A percentile compares a stretch with the other conserved stretches of the same genome.
Evolutionary conservation across 345 rosid genomes (phyloP).

Genomic region (Salix viminalis): DNA sequence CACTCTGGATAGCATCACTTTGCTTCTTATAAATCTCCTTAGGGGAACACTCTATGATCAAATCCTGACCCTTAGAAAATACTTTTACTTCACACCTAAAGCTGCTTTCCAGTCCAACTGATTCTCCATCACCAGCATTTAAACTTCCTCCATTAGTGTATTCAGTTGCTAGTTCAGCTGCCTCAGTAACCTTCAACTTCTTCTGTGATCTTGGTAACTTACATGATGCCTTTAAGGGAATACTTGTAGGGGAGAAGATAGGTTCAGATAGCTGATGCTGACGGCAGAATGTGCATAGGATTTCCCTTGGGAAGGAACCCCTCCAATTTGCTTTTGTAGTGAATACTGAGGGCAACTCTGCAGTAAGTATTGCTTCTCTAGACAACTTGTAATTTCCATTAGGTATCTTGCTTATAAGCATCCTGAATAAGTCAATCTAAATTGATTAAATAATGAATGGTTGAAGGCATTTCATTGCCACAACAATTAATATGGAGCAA

Average conservation of each 20-base stretch:
- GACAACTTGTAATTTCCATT: conserved; percentile 79
- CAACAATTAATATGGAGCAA: too few relatives aligned
- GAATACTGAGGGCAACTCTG: conserved; percentile 61
- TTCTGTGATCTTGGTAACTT: conserved; percentile 48
- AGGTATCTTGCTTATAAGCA: conserved; percentile 64
- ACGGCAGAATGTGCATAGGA: conserved; percentile 71
- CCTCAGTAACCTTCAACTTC: conserved; percentile 44
- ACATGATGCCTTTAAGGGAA: conserved; percentile 39
- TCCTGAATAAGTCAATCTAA: conserved; percentile 38
- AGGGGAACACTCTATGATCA: conserved; percentile 63
- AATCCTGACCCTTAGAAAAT: conserved; percentile 53
- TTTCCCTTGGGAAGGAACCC: conserved; percentile 78
- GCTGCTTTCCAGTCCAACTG: conserved; percentile 25
- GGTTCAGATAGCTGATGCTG: conserved; percentile 82
- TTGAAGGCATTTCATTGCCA: background rate
- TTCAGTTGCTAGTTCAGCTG: conserved; percentile 24
- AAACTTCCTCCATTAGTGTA: conserved; percentile 29
- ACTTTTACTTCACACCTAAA: conserved; percentile 68
- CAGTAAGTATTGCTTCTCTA: conserved; percentile 59
- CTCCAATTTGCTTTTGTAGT: conserved; percentile 81
- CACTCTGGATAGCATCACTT: conserved; percentile 66
- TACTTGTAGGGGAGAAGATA: conserved; percentile 33
- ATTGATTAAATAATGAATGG: conserved; percentile 2
- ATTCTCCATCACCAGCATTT: conserved; percentile 22
- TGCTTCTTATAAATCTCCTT: conserved; percentile 57